Conservation (phyloP, 2,329 filamentous ascomycete genomes). For the Xylaria sp. region DNA sequence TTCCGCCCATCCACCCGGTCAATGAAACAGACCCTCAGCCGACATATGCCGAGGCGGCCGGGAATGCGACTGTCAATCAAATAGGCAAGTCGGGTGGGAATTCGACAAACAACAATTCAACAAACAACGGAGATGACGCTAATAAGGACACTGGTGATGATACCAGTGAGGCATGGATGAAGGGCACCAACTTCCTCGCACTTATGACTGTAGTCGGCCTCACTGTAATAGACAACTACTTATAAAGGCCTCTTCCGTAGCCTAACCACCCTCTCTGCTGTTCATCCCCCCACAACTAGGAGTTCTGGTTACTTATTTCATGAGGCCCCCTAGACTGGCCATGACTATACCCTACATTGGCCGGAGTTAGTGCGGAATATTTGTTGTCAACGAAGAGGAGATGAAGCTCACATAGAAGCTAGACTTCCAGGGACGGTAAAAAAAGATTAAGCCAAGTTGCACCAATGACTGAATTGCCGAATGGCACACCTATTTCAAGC, state of each 20-base stretch:
- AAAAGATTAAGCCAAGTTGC: too few species aligned
- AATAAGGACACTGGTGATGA: constrained; percentile 6
- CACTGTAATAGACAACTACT: background rate
- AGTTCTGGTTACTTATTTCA: constrained; percentile 1
- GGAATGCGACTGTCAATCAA: constrained; percentile 23
- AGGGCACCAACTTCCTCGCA: constrained; percentile 1
- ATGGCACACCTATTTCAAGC: too few species aligned
- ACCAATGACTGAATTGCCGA: too few species aligned
- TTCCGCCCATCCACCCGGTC: background rate
- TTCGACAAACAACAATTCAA: constrained; percentile 15
- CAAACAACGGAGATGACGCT: constrained; percentile 1
- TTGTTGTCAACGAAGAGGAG: too few species aligned
- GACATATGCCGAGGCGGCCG: constrained; percentile 21
- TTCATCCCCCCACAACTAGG: background rate
- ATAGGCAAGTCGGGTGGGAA: background rate
- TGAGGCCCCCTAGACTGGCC: background rate
- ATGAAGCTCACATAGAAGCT: too few species aligned
- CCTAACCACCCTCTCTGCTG: background rate
- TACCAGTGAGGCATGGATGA: constrained; percentile 11
- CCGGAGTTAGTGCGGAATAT: background rate
- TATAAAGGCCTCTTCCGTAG: background rate
- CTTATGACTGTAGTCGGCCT: constrained; percentile 2
- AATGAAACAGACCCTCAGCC: constrained; percentile 18
- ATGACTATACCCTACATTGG: background rate
- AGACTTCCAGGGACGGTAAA: too few species aligned